phyloP scores from a whole-genome alignment of 2,329 filamentous ascomycete genomes.

The Drechslerella stenobrocha region DNA sequence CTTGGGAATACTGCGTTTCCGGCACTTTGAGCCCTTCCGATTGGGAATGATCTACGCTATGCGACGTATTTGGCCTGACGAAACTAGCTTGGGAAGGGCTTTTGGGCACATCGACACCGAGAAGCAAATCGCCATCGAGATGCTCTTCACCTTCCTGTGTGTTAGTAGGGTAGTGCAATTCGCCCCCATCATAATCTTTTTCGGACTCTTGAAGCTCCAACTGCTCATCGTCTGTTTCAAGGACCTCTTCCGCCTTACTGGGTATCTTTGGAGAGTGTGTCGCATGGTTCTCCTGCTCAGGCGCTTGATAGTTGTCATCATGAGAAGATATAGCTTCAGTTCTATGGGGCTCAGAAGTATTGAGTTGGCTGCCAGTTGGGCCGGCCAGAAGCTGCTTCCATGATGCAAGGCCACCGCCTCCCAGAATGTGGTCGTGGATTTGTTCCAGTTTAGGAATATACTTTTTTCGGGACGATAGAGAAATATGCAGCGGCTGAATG shows the following conservation, averaged over 20 bases:
- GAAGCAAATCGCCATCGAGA: not conserved
- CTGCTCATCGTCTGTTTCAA: conserved; percentile 18
- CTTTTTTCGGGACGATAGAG: conserved; percentile 33
- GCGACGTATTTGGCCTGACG: conserved; percentile 1
- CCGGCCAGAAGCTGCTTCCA: conserved; percentile 16
- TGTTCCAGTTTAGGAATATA: conserved; percentile 40
- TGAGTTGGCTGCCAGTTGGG: not conserved
- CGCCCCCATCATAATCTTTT: conserved; percentile 19
- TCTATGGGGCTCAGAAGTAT: conserved; percentile 5
- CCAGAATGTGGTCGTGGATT: conserved; percentile 35
- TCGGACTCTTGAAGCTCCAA: conserved; percentile 42
- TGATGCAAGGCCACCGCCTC: conserved; percentile 30
- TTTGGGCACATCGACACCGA: conserved; percentile 34
- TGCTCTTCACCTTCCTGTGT: conserved; percentile 5
- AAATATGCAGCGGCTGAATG: conserved; percentile 25
- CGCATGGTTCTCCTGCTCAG: not conserved
- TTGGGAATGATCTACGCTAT: conserved; percentile 13
- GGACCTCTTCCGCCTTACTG: not conserved
- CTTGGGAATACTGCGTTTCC: conserved; percentile 34
- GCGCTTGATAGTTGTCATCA: not conserved
- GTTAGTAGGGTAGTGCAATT: conserved; percentile 13
- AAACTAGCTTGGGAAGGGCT: conserved; percentile 34
- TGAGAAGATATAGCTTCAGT: not conserved
- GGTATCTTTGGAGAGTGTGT: not conserved
- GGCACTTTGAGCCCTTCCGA: conserved; percentile 30